phyloP scores from a whole-genome alignment of 768 basidiomycete species.

The Pleurotus sapidus region DNA sequence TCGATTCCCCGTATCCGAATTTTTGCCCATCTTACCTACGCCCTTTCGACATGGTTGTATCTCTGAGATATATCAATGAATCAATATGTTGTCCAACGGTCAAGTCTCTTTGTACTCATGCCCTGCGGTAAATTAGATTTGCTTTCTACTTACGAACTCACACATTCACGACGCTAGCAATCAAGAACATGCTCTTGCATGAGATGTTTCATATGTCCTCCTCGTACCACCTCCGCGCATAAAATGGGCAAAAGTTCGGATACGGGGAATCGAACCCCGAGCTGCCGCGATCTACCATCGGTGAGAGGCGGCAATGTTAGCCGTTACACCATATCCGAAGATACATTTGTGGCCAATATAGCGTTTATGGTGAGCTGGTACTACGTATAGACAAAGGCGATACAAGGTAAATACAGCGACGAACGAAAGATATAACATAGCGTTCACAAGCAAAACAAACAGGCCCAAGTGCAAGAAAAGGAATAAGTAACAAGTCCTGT shows the following conservation, averaged over 20 bases:
- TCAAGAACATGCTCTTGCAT: no score
- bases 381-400: no score
- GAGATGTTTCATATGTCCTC: no score
- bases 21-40: conserved; percentile 7
- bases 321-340: conserved; percentile 54
- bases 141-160: no score
- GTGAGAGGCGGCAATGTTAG: conserved; percentile 60
- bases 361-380: no score
- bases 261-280: conserved; percentile 60
- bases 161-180: no score
- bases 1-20: conserved; percentile 56
- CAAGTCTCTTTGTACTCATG: no score
- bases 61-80: no score
- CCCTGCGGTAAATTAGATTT: no score
- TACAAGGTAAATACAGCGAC: neutral
- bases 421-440: neutral
- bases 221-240: no score
- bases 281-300: conserved; percentile 36
- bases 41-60: no score
- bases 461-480: neutral
- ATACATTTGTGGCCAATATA: neutral
- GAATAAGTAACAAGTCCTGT: neutral
- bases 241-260: conserved; percentile 29
- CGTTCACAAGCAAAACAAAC: neutral
- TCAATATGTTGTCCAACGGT: no score